phyloP scores from a whole-genome alignment of 2,329 filamentous ascomycete species.

The Thelonectria blattea region DNA sequence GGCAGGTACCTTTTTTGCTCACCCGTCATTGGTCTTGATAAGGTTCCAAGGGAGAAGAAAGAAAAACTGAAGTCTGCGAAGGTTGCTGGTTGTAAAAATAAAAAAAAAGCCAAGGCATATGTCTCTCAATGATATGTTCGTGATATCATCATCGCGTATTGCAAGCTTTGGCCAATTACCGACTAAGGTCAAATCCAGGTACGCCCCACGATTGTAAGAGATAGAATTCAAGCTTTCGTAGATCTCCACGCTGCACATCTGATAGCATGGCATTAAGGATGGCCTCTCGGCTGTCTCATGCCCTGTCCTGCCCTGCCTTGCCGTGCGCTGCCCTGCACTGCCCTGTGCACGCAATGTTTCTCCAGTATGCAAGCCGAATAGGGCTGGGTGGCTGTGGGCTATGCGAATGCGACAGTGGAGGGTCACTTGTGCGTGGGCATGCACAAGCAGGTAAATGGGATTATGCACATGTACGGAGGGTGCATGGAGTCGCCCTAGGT shows the following conservation, averaged over 20 bases:
- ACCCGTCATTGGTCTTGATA: neutral
- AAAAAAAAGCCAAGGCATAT: neutral
- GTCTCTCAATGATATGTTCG: neutral
- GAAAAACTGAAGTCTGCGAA: neutral
- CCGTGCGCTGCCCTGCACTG: conserved; percentile 9
- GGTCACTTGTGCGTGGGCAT: conserved; percentile 21
- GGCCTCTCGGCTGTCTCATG: conserved; percentile 16
- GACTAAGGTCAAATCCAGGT: conserved; percentile 15
- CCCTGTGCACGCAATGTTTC: conserved; percentile 33
- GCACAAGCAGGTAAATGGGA: conserved; percentile 18
- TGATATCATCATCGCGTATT: conserved; percentile 3
- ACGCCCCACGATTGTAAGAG: conserved; percentile 4
- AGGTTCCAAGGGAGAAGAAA: neutral
- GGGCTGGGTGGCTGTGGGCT: conserved; percentile 30
- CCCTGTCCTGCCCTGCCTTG: conserved; percentile 14
- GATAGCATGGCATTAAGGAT: conserved; percentile 25
- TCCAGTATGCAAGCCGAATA: conserved; percentile 39
- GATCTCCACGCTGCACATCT: conserved; percentile 36
- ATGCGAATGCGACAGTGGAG: conserved; percentile 22
- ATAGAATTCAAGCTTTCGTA: conserved; percentile 29
- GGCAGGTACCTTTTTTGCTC: neutral
- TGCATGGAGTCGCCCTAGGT: conserved; percentile 14
- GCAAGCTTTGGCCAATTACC: conserved; percentile 10
- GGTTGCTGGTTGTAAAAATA: neutral
- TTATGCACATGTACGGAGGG: conserved; percentile 21